Evolutionary conservation across 352 stramenopile genomes (phyloP).

Genomic region (Phytophthora vignae): DNA sequence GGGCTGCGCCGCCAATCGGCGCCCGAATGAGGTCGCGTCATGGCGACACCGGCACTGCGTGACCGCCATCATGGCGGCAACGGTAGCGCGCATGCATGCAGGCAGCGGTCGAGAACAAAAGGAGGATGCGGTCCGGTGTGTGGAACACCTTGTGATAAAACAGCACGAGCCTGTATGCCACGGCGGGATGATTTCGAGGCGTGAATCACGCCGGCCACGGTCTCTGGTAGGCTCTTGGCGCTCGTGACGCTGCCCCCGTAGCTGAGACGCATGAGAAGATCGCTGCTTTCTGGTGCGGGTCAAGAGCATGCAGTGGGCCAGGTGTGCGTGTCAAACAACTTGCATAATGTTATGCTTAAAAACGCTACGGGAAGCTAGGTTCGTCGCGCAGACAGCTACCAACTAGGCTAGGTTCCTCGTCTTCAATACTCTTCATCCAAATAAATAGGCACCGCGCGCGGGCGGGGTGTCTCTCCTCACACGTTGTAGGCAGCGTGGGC

Average conservation of each 20-base stretch:
- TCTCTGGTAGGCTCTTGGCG: conserved; percentile 6
- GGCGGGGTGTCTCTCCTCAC: conserved; percentile 12
- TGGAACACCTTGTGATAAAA: conserved; percentile 1
- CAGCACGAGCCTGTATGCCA: neutral
- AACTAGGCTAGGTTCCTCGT: conserved; percentile 18
- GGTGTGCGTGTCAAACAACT: conserved; percentile 13
- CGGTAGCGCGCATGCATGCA: conserved; percentile 11
- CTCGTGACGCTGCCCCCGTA: neutral
- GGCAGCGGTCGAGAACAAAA: conserved; percentile 31
- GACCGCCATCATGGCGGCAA: neutral
- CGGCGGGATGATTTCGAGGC: conserved; percentile 12
- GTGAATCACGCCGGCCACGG: neutral
- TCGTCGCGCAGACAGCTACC: conserved; percentile 4
- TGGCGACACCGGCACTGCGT: neutral
- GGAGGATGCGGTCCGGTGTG: conserved; percentile 19
- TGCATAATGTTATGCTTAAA: conserved; percentile 22
- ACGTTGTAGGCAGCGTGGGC: conserved; percentile 51
- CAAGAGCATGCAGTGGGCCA: neutral
- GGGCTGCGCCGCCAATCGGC: conserved; percentile 22
- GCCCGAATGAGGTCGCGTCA: conserved; percentile 24
- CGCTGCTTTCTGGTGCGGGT: neutral
- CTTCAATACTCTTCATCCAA: conserved; percentile 19
- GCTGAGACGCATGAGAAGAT: neutral
- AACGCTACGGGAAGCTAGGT: conserved; percentile 24
- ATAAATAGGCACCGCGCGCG: conserved; percentile 38